These are phyloP conservation scores for Mycena capillaripes DNA, from an alignment of 768 basidiomycete species.

Conservation along the genomic window DNA sequence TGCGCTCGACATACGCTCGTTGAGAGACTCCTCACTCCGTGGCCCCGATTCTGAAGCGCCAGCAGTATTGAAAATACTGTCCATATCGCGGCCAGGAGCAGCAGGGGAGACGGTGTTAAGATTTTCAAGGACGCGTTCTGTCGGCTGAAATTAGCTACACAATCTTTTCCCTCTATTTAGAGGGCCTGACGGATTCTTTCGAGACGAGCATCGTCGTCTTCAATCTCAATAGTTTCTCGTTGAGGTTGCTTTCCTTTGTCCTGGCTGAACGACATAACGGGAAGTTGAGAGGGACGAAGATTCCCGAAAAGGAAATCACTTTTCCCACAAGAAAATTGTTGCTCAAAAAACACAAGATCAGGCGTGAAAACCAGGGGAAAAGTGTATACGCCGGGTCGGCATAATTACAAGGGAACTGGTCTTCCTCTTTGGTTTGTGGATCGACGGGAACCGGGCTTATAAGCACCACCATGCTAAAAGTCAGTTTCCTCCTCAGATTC, in stretches of 20 bases:
- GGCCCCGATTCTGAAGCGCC: not conserved
- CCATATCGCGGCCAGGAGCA: constrained; percentile 3
- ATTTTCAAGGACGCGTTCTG: constrained; percentile 33
- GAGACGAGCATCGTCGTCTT: constrained; percentile 33
- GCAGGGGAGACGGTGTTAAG: constrained; percentile 24
- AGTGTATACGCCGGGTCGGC: no score
- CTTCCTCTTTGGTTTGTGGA: no score
- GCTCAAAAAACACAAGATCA: no score
- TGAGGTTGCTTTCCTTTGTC: constrained; percentile 22
- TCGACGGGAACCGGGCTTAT: no score
- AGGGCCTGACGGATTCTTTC: constrained; percentile 30
- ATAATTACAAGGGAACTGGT: no score
- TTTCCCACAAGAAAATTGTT: no score
- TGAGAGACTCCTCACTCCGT: constrained; percentile 2
- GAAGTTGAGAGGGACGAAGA: not conserved
- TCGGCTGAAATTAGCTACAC: not conserved
- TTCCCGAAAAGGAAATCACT: not conserved
- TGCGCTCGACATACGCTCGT: constrained; percentile 11
- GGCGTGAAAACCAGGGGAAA: no score
- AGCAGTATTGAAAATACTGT: constrained; percentile 8
- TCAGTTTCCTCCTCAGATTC: no score
- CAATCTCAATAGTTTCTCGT: constrained; percentile 30
- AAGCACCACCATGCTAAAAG: no score
- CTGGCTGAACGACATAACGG: not conserved
- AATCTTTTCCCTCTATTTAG: no score